Evolutionary conservation across 2,329 filamentous ascomycete species (phyloP), one percentile per base, ranked within the genome.

Genomic region (Bipolaris cookei): DNA sequence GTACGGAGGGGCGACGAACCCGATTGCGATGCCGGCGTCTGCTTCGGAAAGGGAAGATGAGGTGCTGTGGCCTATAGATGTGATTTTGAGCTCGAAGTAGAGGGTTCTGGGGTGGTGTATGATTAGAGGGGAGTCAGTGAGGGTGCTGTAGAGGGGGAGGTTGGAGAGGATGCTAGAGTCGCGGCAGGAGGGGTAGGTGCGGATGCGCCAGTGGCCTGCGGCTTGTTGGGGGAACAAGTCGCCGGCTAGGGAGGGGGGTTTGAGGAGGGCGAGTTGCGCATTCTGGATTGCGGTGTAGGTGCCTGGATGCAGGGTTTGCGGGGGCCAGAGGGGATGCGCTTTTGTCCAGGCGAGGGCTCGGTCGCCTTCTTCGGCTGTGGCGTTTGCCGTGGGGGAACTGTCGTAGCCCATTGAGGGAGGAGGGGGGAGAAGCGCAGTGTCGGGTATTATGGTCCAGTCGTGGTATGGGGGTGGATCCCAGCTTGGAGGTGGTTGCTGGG

Each of bases 1-100:
- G 70, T 92, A 94, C 6, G 91, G 91, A 45, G 89, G 84, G 1
- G 90, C 90, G 0, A 84, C 79, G 73, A 87, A 92, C 8, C 91
- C 91, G 8, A 94, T 71, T 0, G 87, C 89, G 1, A 93, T 78
- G 37, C 84, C 83, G 4, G 82, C 82, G 13, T 83, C 79, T 52
- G 80, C 79, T 48, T 76, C 76, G 2, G 75, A 64, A 1, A 74
- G 56, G 0, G 68, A 67, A 14, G 30, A 30, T 2, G 25, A 52
- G 1, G 62, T 56, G 1, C 68, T 67, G 11, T 63, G 66, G 20
- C 80, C 80, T 52, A 83, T 77, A 16, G 73, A 67, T 2, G 79
- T 76, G 30, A 91, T 79, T 50, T 81, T 81, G 8, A 92, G 81
- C 70, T 94, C 90, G 73, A 88, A 94, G 81, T 93, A 94, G 50